Evolutionary conservation across 148 eudicot species (phyloP).

Genomic region (Fagopyrum esculentum): DNA sequence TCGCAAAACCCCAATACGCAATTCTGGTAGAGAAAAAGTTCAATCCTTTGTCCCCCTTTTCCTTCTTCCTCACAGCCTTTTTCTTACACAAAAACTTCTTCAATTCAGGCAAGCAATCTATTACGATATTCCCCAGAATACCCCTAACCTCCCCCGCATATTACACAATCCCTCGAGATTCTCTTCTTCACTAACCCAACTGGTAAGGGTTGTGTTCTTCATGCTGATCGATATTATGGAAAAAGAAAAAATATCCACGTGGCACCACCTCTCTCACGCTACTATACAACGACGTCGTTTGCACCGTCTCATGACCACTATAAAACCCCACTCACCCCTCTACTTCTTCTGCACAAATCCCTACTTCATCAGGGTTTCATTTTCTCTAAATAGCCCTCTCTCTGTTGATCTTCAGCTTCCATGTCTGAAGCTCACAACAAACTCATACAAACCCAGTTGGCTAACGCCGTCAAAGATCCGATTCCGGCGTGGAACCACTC

Average conservation of each 20-base stretch:
- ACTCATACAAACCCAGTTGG: no score
- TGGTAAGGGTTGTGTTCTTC: not conserved
- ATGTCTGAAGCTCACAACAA: no score
- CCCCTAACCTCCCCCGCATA: not conserved
- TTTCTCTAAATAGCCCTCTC: no score
- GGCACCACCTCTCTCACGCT: not conserved
- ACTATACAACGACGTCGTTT: conserved; percentile 1
- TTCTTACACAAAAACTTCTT: not conserved
- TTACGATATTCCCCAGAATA: not conserved
- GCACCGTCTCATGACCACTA: not conserved
- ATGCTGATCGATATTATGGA: not conserved
- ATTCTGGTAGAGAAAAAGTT: not conserved
- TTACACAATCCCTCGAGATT: not conserved
- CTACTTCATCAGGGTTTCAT: not conserved
- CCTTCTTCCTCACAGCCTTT: conserved; percentile 6
- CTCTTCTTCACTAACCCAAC: not conserved
- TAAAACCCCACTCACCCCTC: not conserved
- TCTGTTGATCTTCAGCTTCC: no score
- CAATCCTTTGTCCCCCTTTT: not conserved
- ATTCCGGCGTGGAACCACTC: not conserved
- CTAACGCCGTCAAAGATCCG: no score
- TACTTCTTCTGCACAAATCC: not conserved
- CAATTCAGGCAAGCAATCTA: not conserved
- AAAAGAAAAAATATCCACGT: not conserved
- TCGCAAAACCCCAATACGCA: not conserved